Evolutionary conservation across 1,284 basidiomycete species (phyloP).

Genomic region (Spongiforma sp.): DNA sequence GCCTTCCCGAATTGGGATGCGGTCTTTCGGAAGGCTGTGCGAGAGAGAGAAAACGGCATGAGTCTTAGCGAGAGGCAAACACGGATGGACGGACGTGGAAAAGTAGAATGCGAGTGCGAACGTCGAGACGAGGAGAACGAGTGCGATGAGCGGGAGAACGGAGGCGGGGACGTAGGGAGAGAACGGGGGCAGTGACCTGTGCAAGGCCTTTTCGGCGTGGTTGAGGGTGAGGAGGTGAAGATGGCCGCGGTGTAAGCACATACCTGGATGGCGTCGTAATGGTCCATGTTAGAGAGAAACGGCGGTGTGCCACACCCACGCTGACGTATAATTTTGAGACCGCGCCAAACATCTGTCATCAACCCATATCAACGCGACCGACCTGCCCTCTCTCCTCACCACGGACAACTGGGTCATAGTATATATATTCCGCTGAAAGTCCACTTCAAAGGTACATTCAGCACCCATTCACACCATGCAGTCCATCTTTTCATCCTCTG

Average conservation of each 20-base stretch:
- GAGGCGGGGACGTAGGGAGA: conserved; percentile 67
- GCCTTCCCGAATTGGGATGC: conserved; percentile 70
- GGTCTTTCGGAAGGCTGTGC: conserved; percentile 71
- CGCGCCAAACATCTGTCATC: conserved; percentile 55
- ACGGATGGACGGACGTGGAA: conserved; percentile 69
- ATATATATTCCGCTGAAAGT: conserved; percentile 25
- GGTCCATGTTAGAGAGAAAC: conserved; percentile 36
- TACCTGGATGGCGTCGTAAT: conserved; percentile 51
- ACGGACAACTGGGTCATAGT: conserved; percentile 2
- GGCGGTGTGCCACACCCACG: conserved; percentile 25
- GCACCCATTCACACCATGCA: no score
- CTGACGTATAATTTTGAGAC: conserved; percentile 42
- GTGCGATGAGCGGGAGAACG: conserved; percentile 75
- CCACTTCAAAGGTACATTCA: conserved; percentile 19
- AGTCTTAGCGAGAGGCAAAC: conserved; percentile 3
- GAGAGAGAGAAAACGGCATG: conserved; percentile 21
- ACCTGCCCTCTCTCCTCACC: conserved; percentile 18
- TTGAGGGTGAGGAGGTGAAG: conserved; percentile 7
- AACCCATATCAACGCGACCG: conserved; percentile 49
- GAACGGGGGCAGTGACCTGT: conserved; percentile 65
- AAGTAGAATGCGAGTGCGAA: conserved; percentile 89
- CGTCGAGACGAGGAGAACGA: conserved; percentile 71
- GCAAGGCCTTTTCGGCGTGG: conserved; percentile 48
- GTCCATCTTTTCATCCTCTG: conserved; percentile 7
- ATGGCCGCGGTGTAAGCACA: conserved; percentile 12